Conservation (phyloP, 306 rosid genomes). For the Herpetospermum pedunculosum region DNA sequence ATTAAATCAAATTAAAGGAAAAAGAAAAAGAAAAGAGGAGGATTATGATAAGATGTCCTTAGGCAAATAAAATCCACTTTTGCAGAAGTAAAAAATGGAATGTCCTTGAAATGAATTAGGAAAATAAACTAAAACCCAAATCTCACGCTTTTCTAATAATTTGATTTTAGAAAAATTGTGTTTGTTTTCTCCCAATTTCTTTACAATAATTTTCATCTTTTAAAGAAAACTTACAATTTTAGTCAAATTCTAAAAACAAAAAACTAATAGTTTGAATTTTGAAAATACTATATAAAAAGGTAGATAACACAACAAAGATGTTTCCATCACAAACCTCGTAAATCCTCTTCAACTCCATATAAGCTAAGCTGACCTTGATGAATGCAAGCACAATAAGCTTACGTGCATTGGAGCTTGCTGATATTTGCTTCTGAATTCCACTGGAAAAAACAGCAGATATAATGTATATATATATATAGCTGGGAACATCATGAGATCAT, state of each 20-base stretch:
- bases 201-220: too few relatives aligned
- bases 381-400: constrained; percentile 74
- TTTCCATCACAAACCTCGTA: constrained; percentile 54
- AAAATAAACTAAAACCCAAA: not conserved
- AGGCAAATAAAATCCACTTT: not conserved
- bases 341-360: constrained; percentile 81
- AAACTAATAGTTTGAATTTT: too few relatives aligned
- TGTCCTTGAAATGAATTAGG: not conserved
- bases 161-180: too few relatives aligned
- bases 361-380: constrained; percentile 57
- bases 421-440: constrained; percentile 83
- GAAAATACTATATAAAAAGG: too few relatives aligned
- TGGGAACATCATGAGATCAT: not conserved
- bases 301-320: constrained; percentile 3
- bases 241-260: too few relatives aligned
- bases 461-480: not conserved
- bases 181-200: too few relatives aligned
- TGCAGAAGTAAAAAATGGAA: not conserved
- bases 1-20: not conserved
- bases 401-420: constrained; percentile 45
- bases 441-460: constrained; percentile 26
- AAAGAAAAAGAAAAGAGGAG: not conserved
- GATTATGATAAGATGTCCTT: not conserved
- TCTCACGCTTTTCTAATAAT: not conserved
- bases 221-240: too few relatives aligned